Base-by-base conservation (phyloP, 495 filamentous ascomycete species). In the Margaritispora aquatica region DNA sequence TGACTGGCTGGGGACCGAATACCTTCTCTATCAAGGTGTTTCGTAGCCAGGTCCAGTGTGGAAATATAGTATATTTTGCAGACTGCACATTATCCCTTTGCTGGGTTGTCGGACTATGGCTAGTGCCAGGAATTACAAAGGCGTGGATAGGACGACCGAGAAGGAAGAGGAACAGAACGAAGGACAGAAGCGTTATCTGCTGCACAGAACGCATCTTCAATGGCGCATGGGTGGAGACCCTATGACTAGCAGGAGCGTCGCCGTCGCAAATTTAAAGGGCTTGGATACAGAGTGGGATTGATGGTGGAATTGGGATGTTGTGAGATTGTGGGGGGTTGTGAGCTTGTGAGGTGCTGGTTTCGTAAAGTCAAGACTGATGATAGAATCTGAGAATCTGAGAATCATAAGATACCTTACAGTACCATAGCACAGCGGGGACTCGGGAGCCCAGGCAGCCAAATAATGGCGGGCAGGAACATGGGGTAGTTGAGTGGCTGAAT, bases 1-100 rank as follows among this genome's bases (percentile, higher is more conserved):
- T 57, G 61, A 29, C 66, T 24, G 64, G 61, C 51, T 73, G 79
- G 19, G 72, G 72, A 0, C 83, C 79, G 75, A 90, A 89, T 57
- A 91, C 71, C 29, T 75, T 74, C 55, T 85, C 78, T 54, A 89
- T 81, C 26, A 84, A 71, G 62, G 77, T 79, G 64, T 91, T 84
- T 58, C 88, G 84, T 23, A 89, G 62, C 63, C 81, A 80, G 53
- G 75, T 83, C 71, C 77, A 59, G 26, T 76, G 68, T 0, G 69
- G 69, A 51, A 75, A 76, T 26, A 54, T 54, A 24, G 17, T 50
- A 11, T 50, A 24, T 23, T 26, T 50, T 22, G 47, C 2, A 5
- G 20, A 10, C 24, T 8, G 27, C n/a, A 47, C 15, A 4, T 59
- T 2, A 41, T 53, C 31, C 24, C 38, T 20, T 17, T 50, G 51